Evolutionary conservation across 116 monocot genomes (phyloP), one percentile per base, ranked within the genome.

Genomic region (Zostera marina): DNA sequence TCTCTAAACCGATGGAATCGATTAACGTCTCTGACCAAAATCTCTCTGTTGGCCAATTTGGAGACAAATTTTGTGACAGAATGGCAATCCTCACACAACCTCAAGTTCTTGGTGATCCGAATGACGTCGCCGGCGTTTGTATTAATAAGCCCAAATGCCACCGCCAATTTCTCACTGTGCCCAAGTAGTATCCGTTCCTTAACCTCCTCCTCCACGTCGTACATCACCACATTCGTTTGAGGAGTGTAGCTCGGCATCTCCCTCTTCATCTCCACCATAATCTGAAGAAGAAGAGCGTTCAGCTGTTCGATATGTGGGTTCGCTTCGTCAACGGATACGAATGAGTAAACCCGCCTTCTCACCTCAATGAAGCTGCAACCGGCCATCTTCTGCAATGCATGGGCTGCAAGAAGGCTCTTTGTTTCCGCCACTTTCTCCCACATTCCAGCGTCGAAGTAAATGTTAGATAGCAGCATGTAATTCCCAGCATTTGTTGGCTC

Each of bases 41-140:
- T 98, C 68, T 90, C 91, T 54, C 80, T 80, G 7, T 78, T 69
- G 5, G 81, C 49, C 53, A 71, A 77, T 64, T 77, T 90, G 4
- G 98, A 98, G 22, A 98, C 60, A 63, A 90, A 83, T 58, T 90
- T 98, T 14, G 98, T 86, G 12, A 98, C 62, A 13, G 80, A 72
- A 66, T 98, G 98, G 53, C 98, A 98, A 43, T 98, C 87, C 79
- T 90, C 91, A 24, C 91, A 98, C 47, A 98, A 45, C 68, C 91
- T 86, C 21, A 98, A 60, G 62, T 98, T 98, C 80, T 98, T 98
- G 0, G 83, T 79, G 47, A 98, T 83, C 65, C 91, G 61, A 19
- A 98, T 78, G 22, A 79, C 80, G 25, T 90, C 81, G 40, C 81
- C 71, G 11, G 59, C 59, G 8, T 71, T 66, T 32, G 63, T 59